phyloP scores from a whole-genome alignment of 208 protist genomes.

The Acanthamoeba healyi region DNA sequence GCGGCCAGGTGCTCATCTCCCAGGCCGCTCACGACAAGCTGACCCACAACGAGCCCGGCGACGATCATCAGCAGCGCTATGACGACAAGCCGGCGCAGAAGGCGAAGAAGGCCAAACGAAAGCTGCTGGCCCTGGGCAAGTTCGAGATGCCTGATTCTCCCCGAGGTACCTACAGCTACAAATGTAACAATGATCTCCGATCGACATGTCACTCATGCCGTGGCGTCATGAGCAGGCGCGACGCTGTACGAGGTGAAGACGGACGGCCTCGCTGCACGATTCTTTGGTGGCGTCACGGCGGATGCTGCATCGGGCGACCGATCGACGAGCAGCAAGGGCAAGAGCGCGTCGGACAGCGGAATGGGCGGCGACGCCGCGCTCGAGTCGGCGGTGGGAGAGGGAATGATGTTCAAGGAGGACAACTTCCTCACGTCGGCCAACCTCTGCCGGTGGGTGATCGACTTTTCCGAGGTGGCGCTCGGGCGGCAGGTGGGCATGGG shows the following conservation, averaged over 20 bases:
- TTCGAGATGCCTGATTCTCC: background rate
- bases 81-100: background rate
- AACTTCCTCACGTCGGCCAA: background rate
- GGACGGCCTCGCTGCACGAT: background rate
- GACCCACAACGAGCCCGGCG: too few relatives aligned
- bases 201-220: too few relatives aligned
- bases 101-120: background rate
- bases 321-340: background rate
- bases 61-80: too few relatives aligned
- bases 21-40: background rate
- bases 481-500: background rate
- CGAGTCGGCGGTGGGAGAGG: background rate
- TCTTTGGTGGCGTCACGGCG: background rate
- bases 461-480: background rate
- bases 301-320: too few relatives aligned
- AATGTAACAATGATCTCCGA: too few relatives aligned
- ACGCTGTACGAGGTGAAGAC: background rate
- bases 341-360: too few relatives aligned
- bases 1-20: slow-evolving; percentile 21
- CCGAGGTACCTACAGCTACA: background rate
- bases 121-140: background rate
- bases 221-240: too few relatives aligned
- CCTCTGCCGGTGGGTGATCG: background rate
- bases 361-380: too few relatives aligned
- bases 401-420: background rate